These are phyloP conservation scores for cucumber (Cucumis sativus) DNA, from an alignment of 306 rosid genomes.

Conservation along the genomic window Cucumber_9930_V3 NC_026660.2:663501-664000, in stretches of 20 bases:
- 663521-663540: neutral
- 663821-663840: constrained; percentile 86
- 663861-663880: constrained; percentile 71
- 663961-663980: neutral
- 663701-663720: constrained; percentile 96
- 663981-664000: neutral
- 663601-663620: constrained; percentile 39
- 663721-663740: constrained; percentile 96
- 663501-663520: constrained; percentile 40
- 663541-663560: neutral
- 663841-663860: constrained; percentile 90
- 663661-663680: constrained; percentile 41
- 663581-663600: neutral
- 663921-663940: neutral
- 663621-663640: constrained; percentile 95
- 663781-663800: constrained; percentile 89
- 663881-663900: constrained; percentile 83
- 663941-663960: neutral
- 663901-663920: constrained; percentile 19
- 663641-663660: constrained; percentile 86
- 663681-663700: constrained; percentile 80
- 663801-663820: constrained; percentile 86
- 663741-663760: constrained; percentile 65
- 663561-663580: neutral
- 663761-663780: constrained; percentile 72